Percentiles rank a stretch among this genome's conserved stretches.
These are phyloP conservation scores for Euphorbia corollata DNA, from an alignment of 441 rosid genomes.

Conservation along the genomic window DNA sequence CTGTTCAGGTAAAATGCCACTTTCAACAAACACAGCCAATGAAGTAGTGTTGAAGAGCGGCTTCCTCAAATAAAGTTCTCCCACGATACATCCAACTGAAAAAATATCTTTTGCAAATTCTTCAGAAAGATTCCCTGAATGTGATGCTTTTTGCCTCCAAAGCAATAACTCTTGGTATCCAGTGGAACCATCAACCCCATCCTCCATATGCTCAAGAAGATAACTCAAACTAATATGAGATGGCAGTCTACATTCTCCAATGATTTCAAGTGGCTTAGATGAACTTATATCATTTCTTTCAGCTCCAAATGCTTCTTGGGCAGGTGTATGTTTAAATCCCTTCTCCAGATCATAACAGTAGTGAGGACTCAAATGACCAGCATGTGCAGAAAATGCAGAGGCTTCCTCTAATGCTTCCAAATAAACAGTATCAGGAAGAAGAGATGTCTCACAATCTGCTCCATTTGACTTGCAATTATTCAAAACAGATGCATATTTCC, in stretches of 20 bases:
- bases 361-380: constrained; percentile 54
- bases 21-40: constrained; percentile 42
- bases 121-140: constrained; percentile 29
- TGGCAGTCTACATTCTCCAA: constrained; percentile 29
- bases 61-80: constrained; percentile 67
- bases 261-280: constrained; percentile 29
- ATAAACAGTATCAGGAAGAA: constrained; percentile 45
- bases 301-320: constrained; percentile 24
- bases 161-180: constrained; percentile 63
- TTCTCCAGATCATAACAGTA: constrained; percentile 34
- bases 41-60: constrained; percentile 75
- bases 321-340: constrained; percentile 26
- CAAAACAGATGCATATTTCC: constrained; percentile 28
- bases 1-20: constrained; percentile 49
- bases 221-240: constrained; percentile 40
- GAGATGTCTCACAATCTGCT: constrained; percentile 32
- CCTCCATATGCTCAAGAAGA: constrained; percentile 69
- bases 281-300: constrained; percentile 21
- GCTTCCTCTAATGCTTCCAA: constrained; percentile 69
- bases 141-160: constrained; percentile 56
- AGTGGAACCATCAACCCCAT: constrained; percentile 41
- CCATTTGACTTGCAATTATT: constrained; percentile 32
- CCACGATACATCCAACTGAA: constrained; percentile 74
- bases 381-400: constrained; percentile 64
- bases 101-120: constrained; percentile 62